Conservation (phyloP, 352 stramenopile genomes). For the Peronospora destructor region DNA sequence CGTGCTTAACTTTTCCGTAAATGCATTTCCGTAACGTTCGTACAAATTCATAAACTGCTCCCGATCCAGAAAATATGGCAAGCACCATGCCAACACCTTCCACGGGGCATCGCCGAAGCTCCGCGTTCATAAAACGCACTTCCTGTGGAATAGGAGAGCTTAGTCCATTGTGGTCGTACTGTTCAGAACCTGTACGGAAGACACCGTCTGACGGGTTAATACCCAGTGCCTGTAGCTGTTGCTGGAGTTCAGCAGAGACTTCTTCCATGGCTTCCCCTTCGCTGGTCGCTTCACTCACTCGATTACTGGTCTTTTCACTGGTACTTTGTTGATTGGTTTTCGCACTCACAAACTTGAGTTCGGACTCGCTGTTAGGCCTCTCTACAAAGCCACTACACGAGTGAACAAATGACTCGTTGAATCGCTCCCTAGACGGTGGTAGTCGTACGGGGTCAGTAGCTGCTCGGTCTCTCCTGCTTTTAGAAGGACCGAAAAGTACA, state of each 20-base stretch:
- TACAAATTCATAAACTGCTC: slow-evolving; percentile 81
- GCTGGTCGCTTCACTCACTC: slow-evolving; percentile 2
- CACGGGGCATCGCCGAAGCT: slow-evolving; percentile 68
- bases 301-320: background rate
- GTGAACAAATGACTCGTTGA: background rate
- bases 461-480: slow-evolving; percentile 14
- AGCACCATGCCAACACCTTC: slow-evolving; percentile 71
- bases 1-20: slow-evolving; percentile 85
- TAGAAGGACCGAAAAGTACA: slow-evolving; percentile 15
- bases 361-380: slow-evolving; percentile 8
- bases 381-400: slow-evolving; percentile 3
- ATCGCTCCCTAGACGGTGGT: slow-evolving; percentile 3
- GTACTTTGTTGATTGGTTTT: background rate
- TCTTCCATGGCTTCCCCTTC: slow-evolving; percentile 36
- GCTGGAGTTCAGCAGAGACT: slow-evolving; percentile 61
- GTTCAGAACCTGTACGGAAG: slow-evolving; percentile 71
- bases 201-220: slow-evolving; percentile 78
- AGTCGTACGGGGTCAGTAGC: slow-evolving; percentile 17
- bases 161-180: slow-evolving; percentile 73
- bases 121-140: slow-evolving; percentile 82
- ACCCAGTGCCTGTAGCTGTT: slow-evolving; percentile 71
- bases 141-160: slow-evolving; percentile 79
- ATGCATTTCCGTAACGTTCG: slow-evolving; percentile 83
- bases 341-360: slow-evolving; percentile 8
- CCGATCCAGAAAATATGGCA: slow-evolving; percentile 73